Base-by-base conservation (phyloP, 164 flowering plant species). In the Umbellularia californica region DNA sequence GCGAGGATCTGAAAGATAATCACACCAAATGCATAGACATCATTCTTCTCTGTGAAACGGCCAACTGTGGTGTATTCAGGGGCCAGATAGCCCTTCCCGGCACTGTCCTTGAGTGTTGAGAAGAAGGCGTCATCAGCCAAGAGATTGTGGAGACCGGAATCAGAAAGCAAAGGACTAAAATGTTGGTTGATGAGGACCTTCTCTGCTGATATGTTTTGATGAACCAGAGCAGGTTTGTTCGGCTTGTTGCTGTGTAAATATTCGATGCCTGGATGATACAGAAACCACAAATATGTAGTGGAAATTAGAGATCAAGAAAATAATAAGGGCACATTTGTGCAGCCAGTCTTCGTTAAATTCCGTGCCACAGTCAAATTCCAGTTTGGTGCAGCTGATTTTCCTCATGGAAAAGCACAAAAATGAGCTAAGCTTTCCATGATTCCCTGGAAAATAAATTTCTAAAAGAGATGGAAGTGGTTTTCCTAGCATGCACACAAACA, bases 11-110 rank as follows among this genome's bases (percentile, higher is more conserved):
- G 98, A 69, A 93, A 79, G 5, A 92, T 65, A 50, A 95, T 80
- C 80, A 91, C 82, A 14, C 99, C 99, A 80, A 92, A 93, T n/a
- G 99, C 97, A 74, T 91, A 95, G 0, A 93, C 80, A 35, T 95
- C 97, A 65, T 97, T 95, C 81, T 91, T 90, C 58, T 88, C 91
- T 1, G 98, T 95, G 82, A 93, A 92, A 22, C 90, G 87, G 62
- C 99, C 99, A 0, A 93, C 89, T 41, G 88, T 88, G 6, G 91
- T 85, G 83, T 96, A 96, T 71, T 96, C 99, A 0, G 98, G 99
- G 65, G 99, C 97, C 2, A 96, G 82, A 79, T 96, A 96, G 30
- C 99, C 99, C 94, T 89, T 89, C 50, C 98, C 99, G 75, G 99
- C 99, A 80, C 91, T 88, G 71, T 90, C 87, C 80, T 96, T 96